Evolutionary conservation across 371 early-diverging fungal species (phyloP).

Genomic region (Saksenaea vasiformis): DNA sequence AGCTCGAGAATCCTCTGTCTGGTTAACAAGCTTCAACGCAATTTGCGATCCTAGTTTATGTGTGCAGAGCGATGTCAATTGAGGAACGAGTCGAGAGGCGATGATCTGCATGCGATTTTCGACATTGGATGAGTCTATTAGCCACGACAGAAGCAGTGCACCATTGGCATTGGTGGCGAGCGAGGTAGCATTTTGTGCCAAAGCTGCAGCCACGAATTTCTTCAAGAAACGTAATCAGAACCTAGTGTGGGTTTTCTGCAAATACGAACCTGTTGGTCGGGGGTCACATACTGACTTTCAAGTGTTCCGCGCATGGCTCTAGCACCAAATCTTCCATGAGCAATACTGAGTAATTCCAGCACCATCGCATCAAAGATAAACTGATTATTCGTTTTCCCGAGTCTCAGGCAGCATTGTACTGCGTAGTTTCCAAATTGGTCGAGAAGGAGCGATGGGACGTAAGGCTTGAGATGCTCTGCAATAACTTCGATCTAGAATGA

Average conservation of each 20-base stretch:
- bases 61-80: slow-evolving; percentile 76
- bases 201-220: slow-evolving; percentile 84
- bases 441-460: slow-evolving; percentile 78
- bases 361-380: slow-evolving; percentile 87
- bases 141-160: slow-evolving; percentile 89
- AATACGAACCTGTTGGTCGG: slow-evolving; percentile 33
- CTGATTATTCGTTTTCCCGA: slow-evolving; percentile 68
- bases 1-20: slow-evolving; percentile 65
- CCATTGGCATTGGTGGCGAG: slow-evolving; percentile 92
- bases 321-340: slow-evolving; percentile 84
- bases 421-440: slow-evolving; percentile 95
- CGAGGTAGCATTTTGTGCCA: slow-evolving; percentile 78
- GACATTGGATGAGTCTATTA: slow-evolving; percentile 83
- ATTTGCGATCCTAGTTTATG: slow-evolving; percentile 92
- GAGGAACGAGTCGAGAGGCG: slow-evolving; percentile 75
- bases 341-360: slow-evolving; percentile 71
- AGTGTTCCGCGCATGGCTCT: slow-evolving; percentile 86
- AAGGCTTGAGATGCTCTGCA: slow-evolving; percentile 55
- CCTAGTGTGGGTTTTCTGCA: background rate
- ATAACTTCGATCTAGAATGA: slow-evolving; percentile 29
- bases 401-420: slow-evolving; percentile 82
- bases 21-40: slow-evolving; percentile 87
- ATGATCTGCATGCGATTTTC: slow-evolving; percentile 57
- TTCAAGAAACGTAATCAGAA: slow-evolving; percentile 23
- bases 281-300: slow-evolving; percentile 66